phyloP scores from a whole-genome alignment of 192 early-diverging fungal species.

The Pilaira anomala region DNA sequence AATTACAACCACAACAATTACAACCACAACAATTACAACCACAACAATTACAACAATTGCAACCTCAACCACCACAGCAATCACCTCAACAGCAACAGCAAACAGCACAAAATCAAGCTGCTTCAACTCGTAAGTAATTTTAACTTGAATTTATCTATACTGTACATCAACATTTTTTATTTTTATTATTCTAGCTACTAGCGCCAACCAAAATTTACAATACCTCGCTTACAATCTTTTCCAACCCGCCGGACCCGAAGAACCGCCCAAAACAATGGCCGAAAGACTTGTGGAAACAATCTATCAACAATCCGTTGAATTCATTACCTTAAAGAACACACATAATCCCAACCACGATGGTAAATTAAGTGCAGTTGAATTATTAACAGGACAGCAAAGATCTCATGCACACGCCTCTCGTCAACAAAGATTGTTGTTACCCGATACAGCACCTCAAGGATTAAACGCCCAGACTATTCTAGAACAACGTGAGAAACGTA shows the following conservation, averaged over 20 bases:
- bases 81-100: background rate
- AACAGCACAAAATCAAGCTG: background rate
- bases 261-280: slow-evolving; percentile 37
- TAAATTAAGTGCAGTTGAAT: slow-evolving; percentile 28
- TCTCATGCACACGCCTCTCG: slow-evolving; percentile 49
- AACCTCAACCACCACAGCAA: slow-evolving; percentile 9
- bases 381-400: slow-evolving; percentile 48
- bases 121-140: no score
- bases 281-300: slow-evolving; percentile 51
- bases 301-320: slow-evolving; percentile 31
- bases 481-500: slow-evolving; percentile 71
- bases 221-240: background rate
- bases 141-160: background rate
- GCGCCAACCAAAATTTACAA: background rate
- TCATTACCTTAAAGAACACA: slow-evolving; percentile 23
- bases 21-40: background rate
- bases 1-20: background rate
- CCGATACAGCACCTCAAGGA: slow-evolving; percentile 67
- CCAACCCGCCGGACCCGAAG: slow-evolving; percentile 32
- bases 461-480: slow-evolving; percentile 76
- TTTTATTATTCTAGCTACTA: background rate
- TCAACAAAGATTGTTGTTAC: slow-evolving; percentile 66
- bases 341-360: background rate
- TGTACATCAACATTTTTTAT: background rate
- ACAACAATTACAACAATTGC: slow-evolving; percentile 18